Base-by-base conservation (phyloP, 2,329 filamentous ascomycete species). In the Microsporum audouinii region DNA sequence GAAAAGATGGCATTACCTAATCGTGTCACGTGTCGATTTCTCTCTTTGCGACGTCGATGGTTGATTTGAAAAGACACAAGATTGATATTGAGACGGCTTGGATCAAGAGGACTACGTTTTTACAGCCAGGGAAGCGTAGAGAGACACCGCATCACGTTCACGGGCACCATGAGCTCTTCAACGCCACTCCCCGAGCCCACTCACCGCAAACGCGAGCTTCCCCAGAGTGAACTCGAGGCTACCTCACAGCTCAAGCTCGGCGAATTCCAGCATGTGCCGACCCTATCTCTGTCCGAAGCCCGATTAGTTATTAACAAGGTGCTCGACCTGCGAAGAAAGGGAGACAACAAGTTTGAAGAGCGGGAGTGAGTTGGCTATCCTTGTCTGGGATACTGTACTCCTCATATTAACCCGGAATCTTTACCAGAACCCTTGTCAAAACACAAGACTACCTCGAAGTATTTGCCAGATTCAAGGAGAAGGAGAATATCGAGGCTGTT, bases 381-480 rank as follows among this genome's bases (percentile, higher is more conserved):
- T 8, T 17, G 12, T 39, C 7, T 34, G 6, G 7, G n/a, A 17
- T 12, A 3, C 17, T 14, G 14, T 27, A 27, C 38, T 23, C 27
- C 36, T 5, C 2, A 38, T 47, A n/a, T 36, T 56, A 56, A 36
- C 29, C 12, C 29, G 14, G 29, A n/a, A n/a, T n/a, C 12, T 12
- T n/a, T 27, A 5, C 27, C 61, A 76, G 73, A 58, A 91, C 91
- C 74, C 82, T 96, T 61, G 85, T 84, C 65, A 91, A 95, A 74
- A 96, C 92, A 31, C 82, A 91, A 66, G 89, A 91, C 71, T 97
- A 99, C 76, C 84, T 97, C 60, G 91, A 96, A 69, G 86, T 91
- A 65, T 99, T 99, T 76, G 88, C 91, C 17, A 88, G 94, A 39
- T 97, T 97, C 82, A 95, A 96, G 78, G 86, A 91, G 69, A 91